These are phyloP conservation scores for Euphorbia lathyris DNA, from an alignment of 345 rosid genomes.

Conservation along the genomic window DNA sequence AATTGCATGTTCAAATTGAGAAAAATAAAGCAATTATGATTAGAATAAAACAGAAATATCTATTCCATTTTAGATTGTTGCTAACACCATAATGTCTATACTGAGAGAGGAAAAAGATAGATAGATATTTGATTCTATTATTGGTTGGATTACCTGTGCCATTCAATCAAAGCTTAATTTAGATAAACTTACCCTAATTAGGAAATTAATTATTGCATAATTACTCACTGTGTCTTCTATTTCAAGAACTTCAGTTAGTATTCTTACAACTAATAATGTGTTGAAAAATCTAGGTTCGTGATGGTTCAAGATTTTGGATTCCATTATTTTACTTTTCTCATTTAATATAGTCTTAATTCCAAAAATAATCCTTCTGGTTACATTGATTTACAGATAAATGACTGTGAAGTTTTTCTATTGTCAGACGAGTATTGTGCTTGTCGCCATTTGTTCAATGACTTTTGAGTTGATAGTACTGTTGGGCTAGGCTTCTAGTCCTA, in stretches of 20 bases:
- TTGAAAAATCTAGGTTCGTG: background rate
- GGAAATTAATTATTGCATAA: background rate
- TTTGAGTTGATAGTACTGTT: too few species aligned
- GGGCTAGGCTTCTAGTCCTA: too few species aligned
- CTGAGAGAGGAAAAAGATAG: background rate
- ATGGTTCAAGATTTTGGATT: too few species aligned
- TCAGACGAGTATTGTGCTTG: too few species aligned
- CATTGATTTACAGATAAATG: too few species aligned
- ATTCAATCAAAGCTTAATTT: background rate
- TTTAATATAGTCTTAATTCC: too few species aligned
- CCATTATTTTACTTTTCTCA: too few species aligned
- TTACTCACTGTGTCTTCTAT: background rate
- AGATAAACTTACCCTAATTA: background rate
- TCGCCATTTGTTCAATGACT: too few species aligned
- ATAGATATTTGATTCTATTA: background rate
- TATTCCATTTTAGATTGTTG: background rate
- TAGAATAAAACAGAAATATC: background rate
- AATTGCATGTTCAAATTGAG: background rate
- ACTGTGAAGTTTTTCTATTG: too few species aligned
- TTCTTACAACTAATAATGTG: background rate
- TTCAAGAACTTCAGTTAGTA: background rate
- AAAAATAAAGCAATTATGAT: background rate
- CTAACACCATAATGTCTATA: background rate
- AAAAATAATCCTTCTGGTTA: too few species aligned
- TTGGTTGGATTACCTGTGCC: slow-evolving; percentile 1